Base-by-base conservation (phyloP, 2,329 filamentous ascomycete genomes). In the Ophiobolus disseminans region DNA sequence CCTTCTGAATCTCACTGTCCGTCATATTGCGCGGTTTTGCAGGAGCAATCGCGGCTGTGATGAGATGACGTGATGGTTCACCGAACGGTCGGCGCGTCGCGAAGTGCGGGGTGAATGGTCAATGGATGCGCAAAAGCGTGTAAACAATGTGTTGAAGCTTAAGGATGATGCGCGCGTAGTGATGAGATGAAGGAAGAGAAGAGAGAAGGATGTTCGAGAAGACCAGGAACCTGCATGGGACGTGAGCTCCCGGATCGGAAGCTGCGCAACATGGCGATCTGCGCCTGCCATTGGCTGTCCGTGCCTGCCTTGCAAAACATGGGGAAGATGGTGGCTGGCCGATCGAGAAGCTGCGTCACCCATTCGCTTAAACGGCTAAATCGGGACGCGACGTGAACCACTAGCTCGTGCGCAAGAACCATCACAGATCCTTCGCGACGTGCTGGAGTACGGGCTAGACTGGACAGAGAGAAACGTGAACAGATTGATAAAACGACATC, bases 1-100 rank as follows among this genome's bases (percentile, higher is more conserved):
- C 70, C 40, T 72, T 43, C 38, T 73, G 66, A 36, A 73, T 62
- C 46, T 71, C 53, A 21, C 62, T 63, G 26, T 72, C 69, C 34
- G 68, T 63, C 70, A 73, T 73, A 46, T 37, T 66, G 63, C 46
- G 50, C 16, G 46, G 53, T 13, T 47, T 45, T 43, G 26, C 34
- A 42, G 43, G 21, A 40, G 38, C 36, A 50, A 53, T 55, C 36
- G 53, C 58, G 55, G 45, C 45, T 48, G 42, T 46, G 35, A 40
- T 45, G 48, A 35, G 55, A 68, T 69, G 66, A 71, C 63, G 68
- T 69, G 62, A 63, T 69, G 51, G 45, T 56, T 40, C 40, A 46
- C 48, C 50, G 59, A 46, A 26, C 48, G 46, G 53, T 26, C 60
- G 57, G 40, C 40, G 43, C 20, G 50, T 62, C 52, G 62, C 62